Conservation (phyloP, 139 green algal species). For the Chlamydomonas asymmetrica region DNA sequence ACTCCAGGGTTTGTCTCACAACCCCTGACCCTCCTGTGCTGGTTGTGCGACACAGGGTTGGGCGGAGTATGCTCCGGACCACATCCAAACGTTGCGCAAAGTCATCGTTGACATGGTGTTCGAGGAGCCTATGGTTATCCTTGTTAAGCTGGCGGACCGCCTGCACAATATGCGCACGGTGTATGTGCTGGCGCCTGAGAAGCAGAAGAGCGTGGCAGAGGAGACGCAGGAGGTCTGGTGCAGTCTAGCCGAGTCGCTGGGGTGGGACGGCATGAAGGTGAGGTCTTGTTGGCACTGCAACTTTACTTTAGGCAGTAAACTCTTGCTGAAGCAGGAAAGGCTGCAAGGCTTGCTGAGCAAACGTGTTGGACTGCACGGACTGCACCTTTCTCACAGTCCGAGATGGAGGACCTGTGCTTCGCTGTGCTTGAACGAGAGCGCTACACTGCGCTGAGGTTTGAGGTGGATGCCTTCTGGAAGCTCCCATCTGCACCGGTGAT, state of each 20-base stretch:
- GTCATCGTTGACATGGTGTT: constrained; percentile 48
- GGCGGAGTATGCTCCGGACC: constrained; percentile 41
- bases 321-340: neutral
- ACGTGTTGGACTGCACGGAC: too few relatives aligned
- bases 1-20: neutral
- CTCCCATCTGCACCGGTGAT: constrained; percentile 32
- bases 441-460: constrained; percentile 57
- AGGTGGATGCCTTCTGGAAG: constrained; percentile 48
- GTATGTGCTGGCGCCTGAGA: constrained; percentile 74
- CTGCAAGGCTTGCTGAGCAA: too few relatives aligned
- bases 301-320: neutral
- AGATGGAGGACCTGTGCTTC: constrained; percentile 98
- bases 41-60: constrained; percentile 30
- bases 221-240: constrained; percentile 93
- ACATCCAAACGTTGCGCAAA: constrained; percentile 43
- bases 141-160: constrained; percentile 95
- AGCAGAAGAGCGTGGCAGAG: constrained; percentile 73
- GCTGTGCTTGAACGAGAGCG: constrained; percentile 77
- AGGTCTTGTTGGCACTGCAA: neutral
- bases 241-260: constrained; percentile 89
- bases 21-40: neutral
- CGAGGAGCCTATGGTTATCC: constrained; percentile 83
- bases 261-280: constrained; percentile 90
- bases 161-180: constrained; percentile 97
- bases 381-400: constrained; percentile 51